Conservation (phyloP, 768 basidiomycete species). For the Trametes cingulata region DNA sequence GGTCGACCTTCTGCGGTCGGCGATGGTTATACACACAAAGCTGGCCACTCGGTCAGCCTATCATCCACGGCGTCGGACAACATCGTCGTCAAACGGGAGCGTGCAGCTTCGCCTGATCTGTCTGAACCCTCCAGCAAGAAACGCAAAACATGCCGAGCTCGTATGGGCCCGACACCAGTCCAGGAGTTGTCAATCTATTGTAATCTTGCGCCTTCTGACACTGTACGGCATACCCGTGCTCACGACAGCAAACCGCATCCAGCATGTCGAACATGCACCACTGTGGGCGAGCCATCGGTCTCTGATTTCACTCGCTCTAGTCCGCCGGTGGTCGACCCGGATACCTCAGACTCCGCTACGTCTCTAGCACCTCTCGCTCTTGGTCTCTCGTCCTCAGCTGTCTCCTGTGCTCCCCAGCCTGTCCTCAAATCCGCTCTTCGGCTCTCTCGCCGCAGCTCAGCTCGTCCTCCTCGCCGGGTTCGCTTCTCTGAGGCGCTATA, state of each 20-base stretch:
- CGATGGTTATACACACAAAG: too few species aligned
- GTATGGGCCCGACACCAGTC: too few species aligned
- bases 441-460: background rate
- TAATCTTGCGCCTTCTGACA: too few species aligned
- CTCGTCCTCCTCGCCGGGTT: background rate
- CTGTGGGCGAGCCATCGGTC: background rate
- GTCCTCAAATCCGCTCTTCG: background rate
- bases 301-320: background rate
- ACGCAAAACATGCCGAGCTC: too few species aligned
- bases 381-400: background rate
- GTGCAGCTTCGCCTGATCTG: too few species aligned
- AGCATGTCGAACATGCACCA: slow-evolving; percentile 4
- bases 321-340: background rate
- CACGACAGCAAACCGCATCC: slow-evolving; percentile 18
- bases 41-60: too few species aligned
- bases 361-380: background rate
- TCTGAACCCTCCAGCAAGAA: too few species aligned
- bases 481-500: slow-evolving; percentile 2
- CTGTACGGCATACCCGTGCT: slow-evolving; percentile 21
- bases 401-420: too few species aligned
- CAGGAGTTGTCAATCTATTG: too few species aligned
- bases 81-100: too few species aligned
- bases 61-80: too few species aligned
- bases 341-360: background rate
- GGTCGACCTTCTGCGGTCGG: too few species aligned